Evolutionary conservation across 1,284 basidiomycete species (phyloP), one percentile per base, ranked within the genome.

Genomic region (Ganoderma boninense): DNA sequence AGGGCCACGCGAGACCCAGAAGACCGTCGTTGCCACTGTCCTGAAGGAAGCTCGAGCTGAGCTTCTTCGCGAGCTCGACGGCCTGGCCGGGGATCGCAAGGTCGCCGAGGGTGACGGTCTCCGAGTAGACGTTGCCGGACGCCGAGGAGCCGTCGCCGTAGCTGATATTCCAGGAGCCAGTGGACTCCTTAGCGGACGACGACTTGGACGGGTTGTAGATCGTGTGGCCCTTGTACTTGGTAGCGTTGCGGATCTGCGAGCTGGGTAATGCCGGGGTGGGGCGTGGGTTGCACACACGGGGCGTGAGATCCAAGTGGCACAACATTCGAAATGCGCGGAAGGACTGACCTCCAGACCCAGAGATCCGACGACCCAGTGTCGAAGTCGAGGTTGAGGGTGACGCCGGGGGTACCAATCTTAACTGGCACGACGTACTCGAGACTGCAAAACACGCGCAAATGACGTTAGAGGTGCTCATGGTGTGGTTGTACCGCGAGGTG

Each of bases 131-230:
- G 67, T 80, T 77, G 29, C 81, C 79, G 11, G 79, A 79, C 49
- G 81, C 82, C 18, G 79, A 80, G 23, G 81, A 82, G n/a, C 82
- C 82, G 74, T 84, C 83, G 46, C 82, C 83, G 70, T 84, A 84
- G 38, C 78, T 80, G 67, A 84, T 84, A 66, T 80, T 78, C 82
- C 82, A 84, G 6, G 76, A 76, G 8, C 79, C 79, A n/a, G 70
- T 35, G 3, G 76, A 72, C 67, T 77, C 73, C 74, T 79, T 75
- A 10, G 82, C 76, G 1, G 80, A 82, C 20, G 73, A 74, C 8
- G 82, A 83, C 67, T 77, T 78, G 61, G 75, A 56, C 1, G 81
- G 82, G 67, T 81, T 73, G 75, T 81, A 83, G 44, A 83, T 76
- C 46, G 72, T 74, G 74, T 82, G 79, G n/a, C 73, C 76, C 46